Evolutionary conservation across 306 rosid genomes (phyloP).

Genomic region (Vigna reflexopilosa): DNA sequence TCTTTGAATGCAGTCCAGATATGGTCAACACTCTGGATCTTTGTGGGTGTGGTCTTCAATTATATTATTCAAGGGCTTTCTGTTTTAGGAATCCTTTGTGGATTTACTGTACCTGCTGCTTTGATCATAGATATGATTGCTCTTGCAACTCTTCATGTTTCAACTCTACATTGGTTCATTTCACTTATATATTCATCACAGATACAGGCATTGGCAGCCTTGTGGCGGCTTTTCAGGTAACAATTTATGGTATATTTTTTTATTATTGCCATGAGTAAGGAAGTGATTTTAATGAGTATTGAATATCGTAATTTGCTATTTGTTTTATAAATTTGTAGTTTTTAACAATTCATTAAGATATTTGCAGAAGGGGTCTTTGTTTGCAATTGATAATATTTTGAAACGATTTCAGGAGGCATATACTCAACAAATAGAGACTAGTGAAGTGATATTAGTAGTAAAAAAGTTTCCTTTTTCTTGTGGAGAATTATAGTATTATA

Average conservation of each 20-base stretch:
- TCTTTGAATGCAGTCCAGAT: slow-evolving; percentile 89
- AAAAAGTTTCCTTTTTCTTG: slow-evolving; percentile 28
- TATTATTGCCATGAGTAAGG: slow-evolving; percentile 33
- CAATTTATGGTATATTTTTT: slow-evolving; percentile 29
- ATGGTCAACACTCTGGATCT: slow-evolving; percentile 92
- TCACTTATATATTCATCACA: slow-evolving; percentile 87
- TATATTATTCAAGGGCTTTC: slow-evolving; percentile 75
- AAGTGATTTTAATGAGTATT: slow-evolving; percentile 37
- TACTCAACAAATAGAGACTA: slow-evolving; percentile 25
- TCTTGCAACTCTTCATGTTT: slow-evolving; percentile 73
- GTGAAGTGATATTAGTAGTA: slow-evolving; percentile 23
- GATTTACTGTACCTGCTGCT: slow-evolving; percentile 80
- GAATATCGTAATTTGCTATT: slow-evolving; percentile 18
- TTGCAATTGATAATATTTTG: slow-evolving; percentile 27
- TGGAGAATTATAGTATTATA: slow-evolving; percentile 29
- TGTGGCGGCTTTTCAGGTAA: slow-evolving; percentile 98
- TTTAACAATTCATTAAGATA: slow-evolving; percentile 32
- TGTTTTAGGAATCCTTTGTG: slow-evolving; percentile 77
- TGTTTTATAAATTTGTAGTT: slow-evolving; percentile 19
- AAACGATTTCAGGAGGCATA: slow-evolving; percentile 31
- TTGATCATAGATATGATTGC: slow-evolving; percentile 72
- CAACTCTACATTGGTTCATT: slow-evolving; percentile 85
- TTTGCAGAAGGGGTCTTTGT: slow-evolving; percentile 20
- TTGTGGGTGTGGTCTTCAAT: slow-evolving; percentile 61
- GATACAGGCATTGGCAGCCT: slow-evolving; percentile 82